phyloP scores from a whole-genome alignment of 2,329 filamentous ascomycete genomes.

The Epichloe glyceriae region DNA sequence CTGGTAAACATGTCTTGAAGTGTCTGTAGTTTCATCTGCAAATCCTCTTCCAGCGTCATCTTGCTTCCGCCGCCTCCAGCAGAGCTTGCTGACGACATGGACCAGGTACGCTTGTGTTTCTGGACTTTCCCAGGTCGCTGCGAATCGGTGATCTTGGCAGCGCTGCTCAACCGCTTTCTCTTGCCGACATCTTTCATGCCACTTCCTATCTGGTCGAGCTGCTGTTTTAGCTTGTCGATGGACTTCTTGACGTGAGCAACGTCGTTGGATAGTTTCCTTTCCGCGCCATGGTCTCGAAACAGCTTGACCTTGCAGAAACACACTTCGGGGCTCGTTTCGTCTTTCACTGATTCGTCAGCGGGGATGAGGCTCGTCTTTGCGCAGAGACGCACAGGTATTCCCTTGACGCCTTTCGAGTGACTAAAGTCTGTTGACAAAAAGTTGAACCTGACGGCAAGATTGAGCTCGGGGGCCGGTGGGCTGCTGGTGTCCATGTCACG shows the following conservation, averaged over 20 bases:
- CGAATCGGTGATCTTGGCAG: constrained; percentile 32
- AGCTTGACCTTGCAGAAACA: constrained; percentile 96
- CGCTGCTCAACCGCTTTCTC: constrained; percentile 43
- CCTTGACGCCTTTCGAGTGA: constrained; percentile 96
- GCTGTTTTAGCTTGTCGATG: constrained; percentile 91
- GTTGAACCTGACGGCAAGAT: constrained; percentile 88
- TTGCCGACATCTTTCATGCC: constrained; percentile 56
- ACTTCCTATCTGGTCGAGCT: constrained; percentile 66
- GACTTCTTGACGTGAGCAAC: constrained; percentile 90
- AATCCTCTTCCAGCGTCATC: constrained; percentile 55
- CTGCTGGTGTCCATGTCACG: constrained; percentile 71
- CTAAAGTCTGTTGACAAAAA: constrained; percentile 98
- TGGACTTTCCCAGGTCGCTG: constrained; percentile 66
- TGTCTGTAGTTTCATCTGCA: constrained; percentile 64
- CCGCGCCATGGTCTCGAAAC: constrained; percentile 90
- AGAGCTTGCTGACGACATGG: constrained; percentile 69
- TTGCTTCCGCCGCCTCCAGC: constrained; percentile 31
- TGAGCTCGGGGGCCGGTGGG: constrained; percentile 60
- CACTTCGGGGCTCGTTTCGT: constrained; percentile 49
- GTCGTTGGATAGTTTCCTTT: constrained; percentile 89
- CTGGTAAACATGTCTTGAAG: constrained; percentile 84
- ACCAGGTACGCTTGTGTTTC: constrained; percentile 93
- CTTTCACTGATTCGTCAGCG: constrained; percentile 34
- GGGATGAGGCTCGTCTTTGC: constrained; percentile 69
- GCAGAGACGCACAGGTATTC: constrained; percentile 85